Percentiles rank a stretch among this genome's conserved stretches.
These are phyloP conservation scores for Actinomortierella wolfii DNA, from an alignment of 371 early-diverging fungal genomes.

Conservation along the genomic window DNA sequence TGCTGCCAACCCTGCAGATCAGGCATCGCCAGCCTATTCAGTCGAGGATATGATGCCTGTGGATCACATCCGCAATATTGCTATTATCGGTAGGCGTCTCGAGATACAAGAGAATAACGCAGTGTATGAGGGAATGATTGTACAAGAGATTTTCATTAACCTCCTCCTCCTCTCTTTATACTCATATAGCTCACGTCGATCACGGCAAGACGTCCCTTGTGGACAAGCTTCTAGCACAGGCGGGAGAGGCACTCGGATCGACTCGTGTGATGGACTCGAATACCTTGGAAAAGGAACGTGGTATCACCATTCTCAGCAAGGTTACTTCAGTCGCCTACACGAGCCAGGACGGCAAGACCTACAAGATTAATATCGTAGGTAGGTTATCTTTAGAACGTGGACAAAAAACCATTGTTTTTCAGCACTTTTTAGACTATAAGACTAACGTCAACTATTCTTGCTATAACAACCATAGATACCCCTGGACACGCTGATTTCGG, in stretches of 20 bases:
- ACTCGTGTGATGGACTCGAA: constrained; percentile 84
- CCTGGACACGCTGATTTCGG: constrained; percentile 84
- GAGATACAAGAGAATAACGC: not conserved
- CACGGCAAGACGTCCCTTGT: constrained; percentile 99
- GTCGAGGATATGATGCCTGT: constrained; percentile 46
- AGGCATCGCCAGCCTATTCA: constrained; percentile 13
- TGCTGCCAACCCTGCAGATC: constrained; percentile 21
- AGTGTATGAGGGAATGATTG: not conserved
- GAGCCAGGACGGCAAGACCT: constrained; percentile 41
- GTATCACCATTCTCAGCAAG: constrained; percentile 84
- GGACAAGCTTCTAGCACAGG: constrained; percentile 92
- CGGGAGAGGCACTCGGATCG: constrained; percentile 45
- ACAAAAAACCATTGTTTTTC: no score
- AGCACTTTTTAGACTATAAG: no score
- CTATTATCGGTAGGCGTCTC: constrained; percentile 47
- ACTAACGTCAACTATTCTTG: no score
- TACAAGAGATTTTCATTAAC: not conserved
- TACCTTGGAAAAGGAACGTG: constrained; percentile 79
- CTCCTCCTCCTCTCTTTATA: not conserved
- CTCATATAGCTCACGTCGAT: constrained; percentile 88
- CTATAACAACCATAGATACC: constrained; percentile 74
- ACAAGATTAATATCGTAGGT: constrained; percentile 79
- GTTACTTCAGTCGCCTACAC: constrained; percentile 70
- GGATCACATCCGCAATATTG: constrained; percentile 44
- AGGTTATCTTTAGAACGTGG: constrained; percentile 6